Evolutionary conservation across 805 yeast genomes (phyloP).

Genomic region (Starmera dryadoides): DNA sequence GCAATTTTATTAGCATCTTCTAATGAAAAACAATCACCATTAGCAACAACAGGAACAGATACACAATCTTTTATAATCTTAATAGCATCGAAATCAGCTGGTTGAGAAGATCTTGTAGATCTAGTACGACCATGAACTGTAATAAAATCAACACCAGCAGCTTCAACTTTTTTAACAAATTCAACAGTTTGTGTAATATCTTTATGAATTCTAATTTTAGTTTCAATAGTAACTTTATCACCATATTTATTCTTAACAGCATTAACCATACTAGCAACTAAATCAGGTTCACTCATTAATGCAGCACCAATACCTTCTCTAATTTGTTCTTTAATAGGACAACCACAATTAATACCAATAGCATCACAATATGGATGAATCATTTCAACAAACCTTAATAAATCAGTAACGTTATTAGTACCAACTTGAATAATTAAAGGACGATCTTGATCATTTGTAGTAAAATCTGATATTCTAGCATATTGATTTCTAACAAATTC

Average conservation of each 20-base stretch:
- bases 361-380: slow-evolving; percentile 90
- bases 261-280: slow-evolving; percentile 75
- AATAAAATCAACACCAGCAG: slow-evolving; percentile 87
- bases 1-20: slow-evolving; percentile 61
- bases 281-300: slow-evolving; percentile 73
- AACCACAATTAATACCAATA: slow-evolving; percentile 92
- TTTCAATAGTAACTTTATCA: slow-evolving; percentile 68
- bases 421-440: slow-evolving; percentile 89
- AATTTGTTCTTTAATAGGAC: slow-evolving; percentile 93
- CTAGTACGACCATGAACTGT: slow-evolving; percentile 92
- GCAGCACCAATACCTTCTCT: slow-evolving; percentile 98
- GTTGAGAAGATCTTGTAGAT: slow-evolving; percentile 75
- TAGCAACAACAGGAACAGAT: slow-evolving; percentile 82
- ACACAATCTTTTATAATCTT: slow-evolving; percentile 43
- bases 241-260: slow-evolving; percentile 78
- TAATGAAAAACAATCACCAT: slow-evolving; percentile 83
- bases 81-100: slow-evolving; percentile 81
- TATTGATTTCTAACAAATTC: slow-evolving; percentile 82
- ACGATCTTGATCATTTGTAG: slow-evolving; percentile 65
- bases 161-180: slow-evolving; percentile 69
- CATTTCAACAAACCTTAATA: slow-evolving; percentile 79
- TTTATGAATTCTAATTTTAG: slow-evolving; percentile 83
- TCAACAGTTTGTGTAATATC: slow-evolving; percentile 65
- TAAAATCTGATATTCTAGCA: slow-evolving; percentile 80
- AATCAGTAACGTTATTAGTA: slow-evolving; percentile 73